Base-by-base conservation (phyloP, 176 grass and related monocot genomes). In the Aegilops speltoides region DNA sequence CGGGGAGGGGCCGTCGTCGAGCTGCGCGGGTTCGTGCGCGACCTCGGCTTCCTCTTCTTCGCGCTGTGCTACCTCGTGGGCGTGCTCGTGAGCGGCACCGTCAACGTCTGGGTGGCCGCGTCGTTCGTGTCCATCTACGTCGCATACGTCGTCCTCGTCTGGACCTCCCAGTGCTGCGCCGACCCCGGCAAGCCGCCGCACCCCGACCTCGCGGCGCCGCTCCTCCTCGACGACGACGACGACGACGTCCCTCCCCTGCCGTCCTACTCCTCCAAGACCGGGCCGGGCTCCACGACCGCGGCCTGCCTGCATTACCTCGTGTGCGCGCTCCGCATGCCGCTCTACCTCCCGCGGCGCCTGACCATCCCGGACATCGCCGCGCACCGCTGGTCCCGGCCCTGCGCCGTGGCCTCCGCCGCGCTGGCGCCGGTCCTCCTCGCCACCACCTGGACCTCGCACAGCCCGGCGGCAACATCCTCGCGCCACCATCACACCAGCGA, bases 361-460 rank as follows among this genome's bases (percentile, higher is more conserved):
- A 98, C 93, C 5, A 98, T 98, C 52, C 95, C 95, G 4, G 93
- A 98, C 68, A 90, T 98, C 68, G 86, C 95, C 12, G 83, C 67
- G 26, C 87, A 91, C 89, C 83, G 93, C 16, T 95, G 89, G 93
- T 82, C 66, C 31, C 87, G 77, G 2, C 34, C 62, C 5, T 88
- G 24, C 25, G 91, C 95, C 3, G 65, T 98, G 29, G 82, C 88
- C 1, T 98, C 95, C 9, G 89, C 79, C 12, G 38, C 86, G 10
- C 82, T 98, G 19, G 93, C 93, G 1, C 93, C 95, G 0, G 64
- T 93, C 23, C 84, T 98, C 6, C 64, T 98, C 17, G 79, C 91
- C 48, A 62, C 36, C 5, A 88, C 92, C 3, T 98, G 89, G 91
- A 81, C 81, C 52, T 88, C 87, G 10, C 75, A 87, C 54, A 77